A percentile compares a stretch with the other conserved stretches of the same genome.
Evolutionary conservation across 495 filamentous ascomycete species (phyloP).

Genomic region (Clavariopsis aquatica): DNA sequence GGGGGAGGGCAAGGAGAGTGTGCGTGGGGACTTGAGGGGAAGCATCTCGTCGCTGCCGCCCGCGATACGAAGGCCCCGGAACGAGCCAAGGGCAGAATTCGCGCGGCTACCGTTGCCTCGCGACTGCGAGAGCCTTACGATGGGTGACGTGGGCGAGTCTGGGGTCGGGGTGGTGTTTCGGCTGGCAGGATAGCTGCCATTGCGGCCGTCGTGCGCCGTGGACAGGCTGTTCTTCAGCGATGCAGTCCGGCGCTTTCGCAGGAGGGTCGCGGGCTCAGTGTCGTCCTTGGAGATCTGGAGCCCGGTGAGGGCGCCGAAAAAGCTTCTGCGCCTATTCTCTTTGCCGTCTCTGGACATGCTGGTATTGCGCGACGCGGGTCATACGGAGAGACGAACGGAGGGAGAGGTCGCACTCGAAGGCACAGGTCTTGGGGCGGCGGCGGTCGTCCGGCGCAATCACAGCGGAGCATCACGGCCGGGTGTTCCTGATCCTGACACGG

Average conservation of each 20-base stretch:
- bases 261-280: conserved; percentile 32
- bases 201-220: conserved; percentile 15
- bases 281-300: conserved; percentile 30
- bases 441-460: conserved; percentile 1
- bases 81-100: conserved; percentile 60
- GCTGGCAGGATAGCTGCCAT: background rate
- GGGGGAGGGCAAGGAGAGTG: conserved; percentile 38
- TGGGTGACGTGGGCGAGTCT: background rate
- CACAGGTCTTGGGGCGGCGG: background rate
- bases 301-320: conserved; percentile 38
- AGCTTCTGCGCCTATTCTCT: conserved; percentile 37
- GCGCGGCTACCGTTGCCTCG: conserved; percentile 44
- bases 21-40: conserved; percentile 43
- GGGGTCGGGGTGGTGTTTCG: conserved; percentile 13
- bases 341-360: conserved; percentile 42
- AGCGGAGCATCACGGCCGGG: background rate
- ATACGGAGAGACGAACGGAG: background rate
- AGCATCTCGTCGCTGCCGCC: conserved; percentile 50
- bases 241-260: conserved; percentile 40
- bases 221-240: conserved; percentile 37
- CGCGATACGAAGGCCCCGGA: conserved; percentile 54
- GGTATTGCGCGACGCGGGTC: background rate
- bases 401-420: background rate
- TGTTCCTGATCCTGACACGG: background rate
- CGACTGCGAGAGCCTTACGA: conserved; percentile 6